Conservation (phyloP, 1,284 basidiomycete genomes). For the Ceratobasidium sp. region DNA sequence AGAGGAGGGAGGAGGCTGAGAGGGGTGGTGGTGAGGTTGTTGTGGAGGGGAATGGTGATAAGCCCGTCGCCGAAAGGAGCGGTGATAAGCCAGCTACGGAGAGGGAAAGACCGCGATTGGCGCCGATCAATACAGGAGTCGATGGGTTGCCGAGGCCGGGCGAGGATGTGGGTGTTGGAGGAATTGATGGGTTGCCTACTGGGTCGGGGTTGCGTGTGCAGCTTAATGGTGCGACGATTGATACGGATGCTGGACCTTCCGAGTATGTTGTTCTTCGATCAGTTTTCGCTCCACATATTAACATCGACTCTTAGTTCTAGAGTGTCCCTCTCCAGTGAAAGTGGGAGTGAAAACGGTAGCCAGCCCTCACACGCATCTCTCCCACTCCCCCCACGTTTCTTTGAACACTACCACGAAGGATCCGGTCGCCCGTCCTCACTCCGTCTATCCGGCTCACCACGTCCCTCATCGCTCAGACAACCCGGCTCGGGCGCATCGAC, state of each 20-base stretch:
- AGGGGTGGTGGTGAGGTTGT: too few species aligned
- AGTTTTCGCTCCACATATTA: background rate
- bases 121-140: constrained; percentile 1
- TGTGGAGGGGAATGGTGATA: background rate
- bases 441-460: constrained; percentile 7
- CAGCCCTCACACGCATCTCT: constrained; percentile 28
- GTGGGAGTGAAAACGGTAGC: constrained; percentile 16
- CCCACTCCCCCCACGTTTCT: constrained; percentile 16
- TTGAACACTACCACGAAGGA: constrained; percentile 17
- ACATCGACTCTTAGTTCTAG: background rate
- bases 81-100: background rate
- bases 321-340: background rate
- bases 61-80: background rate
- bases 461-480: constrained; percentile 24
- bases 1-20: too few species aligned
- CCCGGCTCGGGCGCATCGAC: constrained; percentile 40
- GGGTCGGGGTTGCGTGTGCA: constrained; percentile 19
- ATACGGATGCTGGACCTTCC: constrained; percentile 26
- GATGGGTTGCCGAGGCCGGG: constrained; percentile 6
- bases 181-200: constrained; percentile 20
- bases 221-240: constrained; percentile 23
- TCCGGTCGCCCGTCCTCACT: constrained; percentile 16
- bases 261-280: constrained; percentile 3
- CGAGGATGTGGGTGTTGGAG: background rate
- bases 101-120: background rate